These are phyloP conservation scores for Calocera cornea DNA, from an alignment of 768 basidiomycete species.

Conservation along the genomic window DNA sequence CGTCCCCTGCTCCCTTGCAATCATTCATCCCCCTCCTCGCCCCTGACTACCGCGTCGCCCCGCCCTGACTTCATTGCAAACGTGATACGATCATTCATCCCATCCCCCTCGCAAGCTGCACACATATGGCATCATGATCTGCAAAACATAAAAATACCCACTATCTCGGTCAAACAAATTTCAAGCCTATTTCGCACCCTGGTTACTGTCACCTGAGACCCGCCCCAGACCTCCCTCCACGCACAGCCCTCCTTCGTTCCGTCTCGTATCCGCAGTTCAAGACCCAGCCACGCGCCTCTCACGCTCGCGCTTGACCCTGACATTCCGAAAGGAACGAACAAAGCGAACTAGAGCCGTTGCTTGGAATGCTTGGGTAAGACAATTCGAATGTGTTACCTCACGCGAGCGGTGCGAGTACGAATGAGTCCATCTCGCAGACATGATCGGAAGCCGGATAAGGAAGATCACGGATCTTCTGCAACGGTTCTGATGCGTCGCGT, in stretches of 20 bases:
- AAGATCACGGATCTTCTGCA: neutral
- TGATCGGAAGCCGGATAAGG: neutral
- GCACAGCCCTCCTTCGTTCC: neutral
- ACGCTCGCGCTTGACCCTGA: constrained; percentile 1
- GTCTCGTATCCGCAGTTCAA: neutral
- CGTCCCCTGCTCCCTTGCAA: neutral
- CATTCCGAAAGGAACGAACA: neutral
- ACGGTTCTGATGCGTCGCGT: neutral
- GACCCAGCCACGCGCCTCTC: neutral
- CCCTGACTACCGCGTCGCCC: neutral
- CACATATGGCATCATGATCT: neutral
- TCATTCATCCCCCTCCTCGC: neutral
- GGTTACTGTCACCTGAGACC: neutral
- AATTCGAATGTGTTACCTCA: neutral
- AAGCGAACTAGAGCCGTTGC: neutral
- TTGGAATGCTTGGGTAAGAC: neutral
- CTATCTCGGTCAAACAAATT: neutral
- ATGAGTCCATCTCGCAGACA: neutral
- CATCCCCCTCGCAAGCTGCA: neutral
- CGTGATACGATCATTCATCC: neutral
- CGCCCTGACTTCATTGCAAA: neutral
- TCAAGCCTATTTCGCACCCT: constrained; percentile 5
- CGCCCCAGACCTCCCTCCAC: neutral
- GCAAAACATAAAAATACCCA: neutral
- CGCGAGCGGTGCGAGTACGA: neutral